Evolutionary conservation across 768 basidiomycete genomes (phyloP).

Genomic region (Trametes coccinea): DNA sequence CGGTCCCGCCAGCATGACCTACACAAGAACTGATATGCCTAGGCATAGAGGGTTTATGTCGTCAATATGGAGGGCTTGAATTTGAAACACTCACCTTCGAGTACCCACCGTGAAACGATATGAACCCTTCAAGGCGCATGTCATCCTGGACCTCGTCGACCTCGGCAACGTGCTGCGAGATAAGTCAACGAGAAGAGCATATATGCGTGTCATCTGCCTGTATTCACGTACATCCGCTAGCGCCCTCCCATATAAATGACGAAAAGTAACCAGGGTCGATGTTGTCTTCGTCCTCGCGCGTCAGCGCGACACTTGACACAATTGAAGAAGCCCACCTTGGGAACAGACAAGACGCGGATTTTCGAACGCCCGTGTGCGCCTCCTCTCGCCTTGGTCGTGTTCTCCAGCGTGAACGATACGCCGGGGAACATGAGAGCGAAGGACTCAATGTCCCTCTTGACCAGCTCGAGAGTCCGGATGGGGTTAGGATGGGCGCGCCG

Average conservation of each 20-base stretch:
- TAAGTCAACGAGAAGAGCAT: not conserved
- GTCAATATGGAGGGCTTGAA: too few relatives aligned
- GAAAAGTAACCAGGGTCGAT: slow-evolving; percentile 67
- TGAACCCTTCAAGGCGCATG: slow-evolving; percentile 74
- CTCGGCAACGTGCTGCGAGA: slow-evolving; percentile 63
- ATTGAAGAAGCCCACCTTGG: slow-evolving; percentile 50
- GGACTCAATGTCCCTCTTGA: slow-evolving; percentile 71
- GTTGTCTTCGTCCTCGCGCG: slow-evolving; percentile 47
- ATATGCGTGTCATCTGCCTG: not conserved
- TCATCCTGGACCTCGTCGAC: slow-evolving; percentile 51
- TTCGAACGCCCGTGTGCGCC: slow-evolving; percentile 33
- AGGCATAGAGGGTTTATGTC: slow-evolving; percentile 9
- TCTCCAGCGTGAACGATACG: slow-evolving; percentile 70
- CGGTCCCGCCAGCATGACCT: too few relatives aligned
- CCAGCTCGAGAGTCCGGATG: slow-evolving; percentile 59
- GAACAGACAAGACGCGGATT: slow-evolving; percentile 56
- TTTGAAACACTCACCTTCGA: slow-evolving; percentile 55
- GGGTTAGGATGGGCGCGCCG: slow-evolving; percentile 67
- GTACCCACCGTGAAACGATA: slow-evolving; percentile 72
- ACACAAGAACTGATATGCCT: slow-evolving; percentile 93
- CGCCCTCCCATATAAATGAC: slow-evolving; percentile 71
- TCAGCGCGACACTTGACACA: not conserved
- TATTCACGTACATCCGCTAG: slow-evolving; percentile 57
- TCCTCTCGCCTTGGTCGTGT: slow-evolving; percentile 43
- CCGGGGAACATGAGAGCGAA: slow-evolving; percentile 72